phyloP scores from a whole-genome alignment of 371 early-diverging fungal species.

The Rhizomucor pusillus region DNA sequence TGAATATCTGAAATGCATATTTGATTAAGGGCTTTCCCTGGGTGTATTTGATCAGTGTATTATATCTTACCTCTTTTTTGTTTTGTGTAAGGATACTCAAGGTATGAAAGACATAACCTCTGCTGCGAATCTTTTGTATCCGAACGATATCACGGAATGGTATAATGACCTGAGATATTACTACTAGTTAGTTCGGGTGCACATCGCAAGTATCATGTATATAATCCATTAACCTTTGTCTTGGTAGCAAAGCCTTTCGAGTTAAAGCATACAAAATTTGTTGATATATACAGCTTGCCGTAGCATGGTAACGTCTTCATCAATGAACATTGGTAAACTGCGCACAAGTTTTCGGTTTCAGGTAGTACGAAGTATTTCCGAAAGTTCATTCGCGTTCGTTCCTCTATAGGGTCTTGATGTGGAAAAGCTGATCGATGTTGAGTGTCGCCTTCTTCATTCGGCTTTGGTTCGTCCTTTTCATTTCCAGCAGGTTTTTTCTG shows the following conservation, averaged over 20 bases:
- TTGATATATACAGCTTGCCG: slow-evolving; percentile 69
- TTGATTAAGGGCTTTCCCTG: not conserved
- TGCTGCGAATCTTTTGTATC: slow-evolving; percentile 39
- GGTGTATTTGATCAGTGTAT: slow-evolving; percentile 12
- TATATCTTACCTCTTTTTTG: slow-evolving; percentile 24
- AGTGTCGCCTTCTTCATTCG: not conserved
- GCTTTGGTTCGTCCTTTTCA: slow-evolving; percentile 18
- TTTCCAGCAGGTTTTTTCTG: slow-evolving; percentile 22
- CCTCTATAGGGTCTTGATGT: slow-evolving; percentile 18
- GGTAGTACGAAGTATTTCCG: slow-evolving; percentile 60
- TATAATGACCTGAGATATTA: slow-evolving; percentile 30
- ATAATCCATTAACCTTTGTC: slow-evolving; percentile 42
- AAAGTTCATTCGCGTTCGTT: not conserved
- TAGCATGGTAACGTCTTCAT: slow-evolving; percentile 52
- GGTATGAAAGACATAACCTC: slow-evolving; percentile 37
- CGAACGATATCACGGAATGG: slow-evolving; percentile 40
- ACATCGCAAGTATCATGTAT: not conserved
- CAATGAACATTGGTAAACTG: slow-evolving; percentile 48
- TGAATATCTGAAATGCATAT: slow-evolving; percentile 34
- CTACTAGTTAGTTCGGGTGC: not conserved
- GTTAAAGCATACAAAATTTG: slow-evolving; percentile 64
- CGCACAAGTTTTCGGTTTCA: slow-evolving; percentile 50
- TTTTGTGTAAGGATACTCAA: slow-evolving; percentile 28
- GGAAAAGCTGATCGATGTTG: slow-evolving; percentile 1
- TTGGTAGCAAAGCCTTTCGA: slow-evolving; percentile 60